Evolutionary conservation across 2,329 filamentous ascomycete genomes (phyloP).

Genomic region (Epichloe typhina): DNA sequence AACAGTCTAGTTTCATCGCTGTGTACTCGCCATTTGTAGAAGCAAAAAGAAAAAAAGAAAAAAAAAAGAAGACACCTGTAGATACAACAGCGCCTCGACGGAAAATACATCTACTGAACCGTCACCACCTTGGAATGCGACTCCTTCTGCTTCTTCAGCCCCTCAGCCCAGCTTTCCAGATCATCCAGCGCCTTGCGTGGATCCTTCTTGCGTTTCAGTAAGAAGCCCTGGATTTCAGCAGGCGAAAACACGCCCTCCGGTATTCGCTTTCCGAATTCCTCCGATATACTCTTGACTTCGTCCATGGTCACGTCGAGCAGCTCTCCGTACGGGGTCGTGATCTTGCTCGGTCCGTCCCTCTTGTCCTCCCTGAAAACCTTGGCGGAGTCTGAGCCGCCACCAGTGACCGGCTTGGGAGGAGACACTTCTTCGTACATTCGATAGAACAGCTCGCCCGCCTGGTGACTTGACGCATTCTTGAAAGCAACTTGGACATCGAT

Average conservation of each 20-base stretch:
- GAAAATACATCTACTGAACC: constrained; percentile 22
- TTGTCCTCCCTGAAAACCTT: background rate
- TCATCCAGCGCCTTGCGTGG: constrained; percentile 42
- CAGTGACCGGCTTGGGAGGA: constrained; percentile 2
- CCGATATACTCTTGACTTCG: constrained; percentile 32
- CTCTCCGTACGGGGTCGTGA: background rate
- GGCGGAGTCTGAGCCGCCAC: background rate
- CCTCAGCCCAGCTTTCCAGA: constrained; percentile 39
- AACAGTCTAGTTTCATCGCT: too few species aligned
- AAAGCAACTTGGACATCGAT: constrained; percentile 60
- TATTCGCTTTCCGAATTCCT: constrained; percentile 38
- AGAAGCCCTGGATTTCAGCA: constrained; percentile 52
- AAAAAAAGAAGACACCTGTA: too few species aligned
- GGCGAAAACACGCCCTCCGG: constrained; percentile 40
- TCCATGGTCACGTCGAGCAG: constrained; percentile 20
- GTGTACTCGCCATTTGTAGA: too few species aligned
- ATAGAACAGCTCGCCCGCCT: constrained; percentile 45
- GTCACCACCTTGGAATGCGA: constrained; percentile 32
- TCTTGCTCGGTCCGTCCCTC: constrained; percentile 1
- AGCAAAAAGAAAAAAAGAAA: too few species aligned
- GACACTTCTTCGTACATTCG: constrained; percentile 40
- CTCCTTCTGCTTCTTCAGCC: constrained; percentile 36
- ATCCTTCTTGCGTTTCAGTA: constrained; percentile 47
- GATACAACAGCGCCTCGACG: too few species aligned
- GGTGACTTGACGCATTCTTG: constrained; percentile 38